Evolutionary conservation across 495 filamentous ascomycete species (phyloP).

Genomic region (Melanomma pulvis-pyrius): DNA sequence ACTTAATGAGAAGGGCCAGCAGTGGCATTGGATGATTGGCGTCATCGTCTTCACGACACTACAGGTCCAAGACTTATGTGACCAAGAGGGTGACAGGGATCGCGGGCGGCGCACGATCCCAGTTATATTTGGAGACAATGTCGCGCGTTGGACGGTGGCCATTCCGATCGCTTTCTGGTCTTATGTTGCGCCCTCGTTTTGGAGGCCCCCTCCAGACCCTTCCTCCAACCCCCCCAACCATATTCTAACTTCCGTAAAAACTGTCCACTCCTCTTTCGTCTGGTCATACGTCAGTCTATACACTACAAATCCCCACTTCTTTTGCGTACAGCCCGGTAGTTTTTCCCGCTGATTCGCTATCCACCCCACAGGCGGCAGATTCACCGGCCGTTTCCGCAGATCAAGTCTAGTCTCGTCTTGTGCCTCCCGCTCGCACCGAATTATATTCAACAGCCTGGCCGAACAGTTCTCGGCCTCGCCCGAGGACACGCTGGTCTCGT

Average conservation of each 20-base stretch:
- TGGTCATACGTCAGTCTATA: slow-evolving; percentile 4
- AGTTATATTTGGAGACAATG: no score
- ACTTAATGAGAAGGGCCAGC: no score
- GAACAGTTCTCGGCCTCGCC: neutral
- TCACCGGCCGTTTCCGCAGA: neutral
- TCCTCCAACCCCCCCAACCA: slow-evolving; percentile 1
- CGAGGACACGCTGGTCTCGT: neutral
- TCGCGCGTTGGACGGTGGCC: no score
- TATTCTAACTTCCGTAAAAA: neutral
- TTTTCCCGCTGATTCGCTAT: neutral
- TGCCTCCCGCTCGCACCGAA: neutral
- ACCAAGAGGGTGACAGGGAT: no score
- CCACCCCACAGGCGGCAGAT: neutral
- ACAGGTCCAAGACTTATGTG: no score
- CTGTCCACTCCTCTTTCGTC: neutral
- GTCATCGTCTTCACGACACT: no score
- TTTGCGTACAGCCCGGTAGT: neutral
- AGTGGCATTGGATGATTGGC: no score
- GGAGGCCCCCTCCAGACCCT: neutral
- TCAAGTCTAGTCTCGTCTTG: neutral
- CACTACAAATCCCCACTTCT: slow-evolving; percentile 3
- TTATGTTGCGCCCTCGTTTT: no score
- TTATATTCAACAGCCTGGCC: neutral
- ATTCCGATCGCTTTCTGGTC: no score
- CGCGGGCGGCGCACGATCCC: no score